Conservation (phyloP, 129 eudicot species). For the Daucus carota region DH1_v3.0 NC_030383.2:37903001-37903500, state of each 20-base stretch:
- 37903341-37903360: not conserved
- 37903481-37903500: no score
- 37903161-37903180: slow-evolving; percentile 25
- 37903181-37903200: slow-evolving; percentile 60
- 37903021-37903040: slow-evolving; percentile 44
- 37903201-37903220: slow-evolving; percentile 75
- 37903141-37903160: slow-evolving; percentile 36
- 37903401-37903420: not conserved
- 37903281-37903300: slow-evolving; percentile 67
- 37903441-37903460: not conserved
- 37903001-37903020: slow-evolving; percentile 15
- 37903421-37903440: not conserved
- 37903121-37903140: slow-evolving; percentile 83
- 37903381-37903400: not conserved
- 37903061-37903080: slow-evolving; percentile 62
- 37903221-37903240: slow-evolving; percentile 95
- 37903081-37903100: slow-evolving; percentile 74
- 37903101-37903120: slow-evolving; percentile 75
- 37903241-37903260: slow-evolving; percentile 86
- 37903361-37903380: not conserved
- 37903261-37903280: slow-evolving; percentile 53
- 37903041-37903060: slow-evolving; percentile 26
- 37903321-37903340: not conserved
- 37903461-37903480: not conserved
- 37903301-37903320: not conserved